Evolutionary conservation across 306 rosid genomes (phyloP).

Genomic region (Malus domestica): DNA sequence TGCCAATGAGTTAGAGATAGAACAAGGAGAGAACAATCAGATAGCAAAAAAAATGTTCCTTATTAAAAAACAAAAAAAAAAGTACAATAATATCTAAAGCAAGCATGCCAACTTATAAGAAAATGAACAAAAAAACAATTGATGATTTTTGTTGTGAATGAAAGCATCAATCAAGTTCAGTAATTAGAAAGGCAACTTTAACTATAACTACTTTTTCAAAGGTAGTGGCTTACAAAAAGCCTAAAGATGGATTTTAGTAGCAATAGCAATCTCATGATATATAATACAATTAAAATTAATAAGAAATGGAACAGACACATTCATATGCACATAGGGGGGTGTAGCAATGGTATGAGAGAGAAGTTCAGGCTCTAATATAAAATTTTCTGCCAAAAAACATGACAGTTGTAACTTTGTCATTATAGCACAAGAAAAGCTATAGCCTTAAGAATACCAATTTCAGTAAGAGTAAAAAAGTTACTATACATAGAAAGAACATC

Average conservation of each 20-base stretch:
- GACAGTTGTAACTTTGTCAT: not conserved
- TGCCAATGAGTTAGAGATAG: constrained; percentile 8
- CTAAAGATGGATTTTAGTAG: not conserved
- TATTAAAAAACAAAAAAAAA: not conserved
- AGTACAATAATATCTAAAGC: not conserved
- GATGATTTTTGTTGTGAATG: not conserved
- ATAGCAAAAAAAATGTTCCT: not conserved
- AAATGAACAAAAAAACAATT: not conserved
- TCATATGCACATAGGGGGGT: not conserved
- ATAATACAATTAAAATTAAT: not conserved
- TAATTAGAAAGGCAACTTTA: not conserved
- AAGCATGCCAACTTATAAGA: not conserved
- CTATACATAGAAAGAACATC: not conserved
- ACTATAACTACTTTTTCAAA: not conserved
- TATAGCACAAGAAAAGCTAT: not conserved
- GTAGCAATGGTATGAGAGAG: not conserved
- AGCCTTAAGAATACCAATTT: not conserved
- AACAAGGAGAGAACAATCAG: not conserved
- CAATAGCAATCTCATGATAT: not conserved
- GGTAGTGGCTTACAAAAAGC: not conserved
- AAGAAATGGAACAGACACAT: not conserved
- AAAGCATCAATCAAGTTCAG: not conserved
- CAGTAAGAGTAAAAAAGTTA: not conserved
- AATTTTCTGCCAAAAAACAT: not conserved
- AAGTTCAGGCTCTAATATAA: not conserved